These are phyloP conservation scores for Geotrichum phurueaensis DNA, from an alignment of 1,139 yeast genomes.

Conservation along the genomic window DNA sequence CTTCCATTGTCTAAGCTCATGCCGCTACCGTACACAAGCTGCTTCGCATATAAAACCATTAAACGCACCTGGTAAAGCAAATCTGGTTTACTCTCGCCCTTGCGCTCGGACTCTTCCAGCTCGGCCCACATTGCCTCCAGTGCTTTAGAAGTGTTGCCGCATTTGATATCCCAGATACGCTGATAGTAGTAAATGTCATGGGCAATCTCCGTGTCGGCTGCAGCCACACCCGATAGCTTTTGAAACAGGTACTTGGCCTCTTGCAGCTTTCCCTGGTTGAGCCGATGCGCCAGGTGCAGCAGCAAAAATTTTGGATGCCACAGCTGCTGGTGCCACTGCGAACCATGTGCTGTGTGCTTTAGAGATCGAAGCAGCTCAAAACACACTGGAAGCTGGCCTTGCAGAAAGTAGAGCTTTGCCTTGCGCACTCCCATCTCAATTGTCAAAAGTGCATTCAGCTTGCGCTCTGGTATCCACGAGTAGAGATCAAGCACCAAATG, in stretches of 20 bases:
- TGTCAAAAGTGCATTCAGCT: slow-evolving; percentile 15
- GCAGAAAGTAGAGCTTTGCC: slow-evolving; percentile 19
- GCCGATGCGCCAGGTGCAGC: slow-evolving; percentile 18
- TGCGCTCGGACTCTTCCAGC: slow-evolving; percentile 16
- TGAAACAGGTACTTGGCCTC: slow-evolving; percentile 21
- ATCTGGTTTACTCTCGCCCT: slow-evolving; percentile 21
- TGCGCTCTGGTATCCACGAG: slow-evolving; percentile 7
- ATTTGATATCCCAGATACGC: slow-evolving; percentile 21
- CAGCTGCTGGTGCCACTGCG: slow-evolving; percentile 22
- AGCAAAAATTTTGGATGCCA: slow-evolving; percentile 26
- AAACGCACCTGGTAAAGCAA: slow-evolving; percentile 24
- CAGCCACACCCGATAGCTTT: slow-evolving; percentile 18
- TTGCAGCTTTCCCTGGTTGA: slow-evolving; percentile 20
- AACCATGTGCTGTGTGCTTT: slow-evolving; percentile 13
- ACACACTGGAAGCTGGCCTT: slow-evolving; percentile 22
- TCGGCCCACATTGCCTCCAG: slow-evolving; percentile 16
- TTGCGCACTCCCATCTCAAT: slow-evolving; percentile 20
- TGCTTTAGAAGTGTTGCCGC: slow-evolving; percentile 21
- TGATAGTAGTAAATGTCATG: slow-evolving; percentile 8
- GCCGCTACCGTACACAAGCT: slow-evolving; percentile 20
- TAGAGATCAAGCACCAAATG: slow-evolving; percentile 21
- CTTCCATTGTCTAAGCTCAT: slow-evolving; percentile 2
- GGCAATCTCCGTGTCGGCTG: slow-evolving; percentile 18
- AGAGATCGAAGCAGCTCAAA: slow-evolving; percentile 13
- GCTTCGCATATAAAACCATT: slow-evolving; percentile 24